Conservation (phyloP, 331 rosid species). For the Rosa hybrid region DNA sequence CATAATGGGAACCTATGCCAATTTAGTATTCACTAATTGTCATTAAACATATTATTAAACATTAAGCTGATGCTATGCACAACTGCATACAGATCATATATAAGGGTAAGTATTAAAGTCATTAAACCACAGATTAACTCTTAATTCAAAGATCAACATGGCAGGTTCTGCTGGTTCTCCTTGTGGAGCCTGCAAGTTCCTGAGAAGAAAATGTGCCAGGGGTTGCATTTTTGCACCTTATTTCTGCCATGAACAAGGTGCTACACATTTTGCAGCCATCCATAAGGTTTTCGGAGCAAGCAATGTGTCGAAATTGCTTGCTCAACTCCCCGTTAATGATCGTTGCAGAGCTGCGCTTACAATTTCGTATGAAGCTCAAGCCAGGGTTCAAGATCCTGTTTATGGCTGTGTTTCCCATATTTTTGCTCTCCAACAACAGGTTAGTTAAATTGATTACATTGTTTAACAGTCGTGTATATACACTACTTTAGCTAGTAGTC, state of each 20-base stretch:
- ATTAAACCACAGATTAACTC: conserved; percentile 1
- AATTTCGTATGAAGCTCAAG: conserved; percentile 92
- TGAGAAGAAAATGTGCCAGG: conserved; percentile 81
- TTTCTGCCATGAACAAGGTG: conserved; percentile 87
- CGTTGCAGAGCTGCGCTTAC: conserved; percentile 79
- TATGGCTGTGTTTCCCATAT: conserved; percentile 95
- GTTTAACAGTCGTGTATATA: background rate
- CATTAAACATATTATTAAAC: conserved; percentile 48
- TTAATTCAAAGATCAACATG: conserved; percentile 36
- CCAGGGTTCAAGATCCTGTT: conserved; percentile 85
- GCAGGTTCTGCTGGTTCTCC: conserved; percentile 80
- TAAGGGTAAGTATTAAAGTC: conserved; percentile 27
- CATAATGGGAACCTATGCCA: conserved; percentile 64
- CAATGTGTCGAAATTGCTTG: conserved; percentile 82
- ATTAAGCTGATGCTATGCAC: conserved; percentile 43
- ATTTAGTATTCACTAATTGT: conserved; percentile 49
- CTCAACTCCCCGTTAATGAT: conserved; percentile 66
- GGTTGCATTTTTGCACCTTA: conserved; percentile 95
- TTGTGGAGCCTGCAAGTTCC: conserved; percentile 96
- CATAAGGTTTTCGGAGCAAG: conserved; percentile 94
- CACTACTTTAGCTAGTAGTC: background rate
- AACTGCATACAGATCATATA: background rate
- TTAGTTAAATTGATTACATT: conserved; percentile 10
- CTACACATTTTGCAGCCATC: conserved; percentile 80
- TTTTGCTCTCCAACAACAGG: conserved; percentile 93